Evolutionary conservation across 2,329 filamentous ascomycete species (phyloP).

Genomic region (Parascedosporium putredinis): DNA sequence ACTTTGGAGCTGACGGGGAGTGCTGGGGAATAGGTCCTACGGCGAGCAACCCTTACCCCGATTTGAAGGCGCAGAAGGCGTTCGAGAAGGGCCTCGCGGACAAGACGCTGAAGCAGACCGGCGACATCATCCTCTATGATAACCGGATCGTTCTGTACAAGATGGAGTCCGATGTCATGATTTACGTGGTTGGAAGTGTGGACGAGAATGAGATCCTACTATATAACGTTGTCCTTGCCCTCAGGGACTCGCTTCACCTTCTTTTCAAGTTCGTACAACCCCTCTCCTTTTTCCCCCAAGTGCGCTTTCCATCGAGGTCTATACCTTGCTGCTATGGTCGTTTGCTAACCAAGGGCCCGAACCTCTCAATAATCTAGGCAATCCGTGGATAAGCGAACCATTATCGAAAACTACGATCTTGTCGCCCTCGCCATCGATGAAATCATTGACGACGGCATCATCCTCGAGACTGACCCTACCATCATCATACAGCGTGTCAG

Average conservation of each 20-base stretch:
- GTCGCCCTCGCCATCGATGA: constrained; percentile 92
- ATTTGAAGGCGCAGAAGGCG: constrained; percentile 84
- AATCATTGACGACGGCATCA: constrained; percentile 89
- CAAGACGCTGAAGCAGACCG: constrained; percentile 92
- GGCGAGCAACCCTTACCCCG: constrained; percentile 64
- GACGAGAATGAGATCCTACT: constrained; percentile 97
- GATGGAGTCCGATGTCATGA: constrained; percentile 93
- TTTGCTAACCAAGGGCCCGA: constrained; percentile 10
- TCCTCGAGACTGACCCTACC: constrained; percentile 93
- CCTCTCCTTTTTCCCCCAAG: not conserved
- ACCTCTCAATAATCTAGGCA: too few species aligned
- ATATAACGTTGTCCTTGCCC: constrained; percentile 86
- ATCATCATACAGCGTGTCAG: constrained; percentile 88
- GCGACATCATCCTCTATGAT: constrained; percentile 95
- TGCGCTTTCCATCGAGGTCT: not conserved
- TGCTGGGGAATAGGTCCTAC: constrained; percentile 35
- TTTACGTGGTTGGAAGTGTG: constrained; percentile 79
- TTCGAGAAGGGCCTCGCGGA: constrained; percentile 94
- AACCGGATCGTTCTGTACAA: constrained; percentile 96
- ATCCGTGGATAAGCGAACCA: constrained; percentile 93
- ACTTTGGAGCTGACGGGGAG: constrained; percentile 21
- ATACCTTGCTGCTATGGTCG: too few species aligned
- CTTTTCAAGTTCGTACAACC: constrained; percentile 65
- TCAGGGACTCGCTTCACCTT: constrained; percentile 81
- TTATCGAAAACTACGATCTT: constrained; percentile 97